phyloP scores from a whole-genome alignment of 345 rosid genomes.

The Sonneratia caseolaris region DNA sequence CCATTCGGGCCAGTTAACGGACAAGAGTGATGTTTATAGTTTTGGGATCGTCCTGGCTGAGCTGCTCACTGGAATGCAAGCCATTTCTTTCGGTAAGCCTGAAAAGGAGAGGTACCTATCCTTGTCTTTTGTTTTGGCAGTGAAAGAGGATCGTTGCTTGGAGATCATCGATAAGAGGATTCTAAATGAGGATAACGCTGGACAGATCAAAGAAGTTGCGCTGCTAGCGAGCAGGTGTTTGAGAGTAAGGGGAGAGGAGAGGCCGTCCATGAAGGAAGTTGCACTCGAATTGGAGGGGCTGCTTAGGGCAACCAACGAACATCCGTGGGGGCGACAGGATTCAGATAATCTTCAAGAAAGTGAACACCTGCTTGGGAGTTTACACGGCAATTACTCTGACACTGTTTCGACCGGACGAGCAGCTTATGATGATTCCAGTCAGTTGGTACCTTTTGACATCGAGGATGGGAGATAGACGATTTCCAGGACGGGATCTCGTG shows the following conservation, averaged over 20 bases:
- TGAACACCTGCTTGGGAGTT: background rate
- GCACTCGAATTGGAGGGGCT: conserved; percentile 17
- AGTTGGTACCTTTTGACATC: too few species aligned
- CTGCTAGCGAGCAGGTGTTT: conserved; percentile 19
- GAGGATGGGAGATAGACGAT: too few species aligned
- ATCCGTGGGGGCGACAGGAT: background rate
- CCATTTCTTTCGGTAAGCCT: conserved; percentile 12
- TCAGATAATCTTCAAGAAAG: background rate
- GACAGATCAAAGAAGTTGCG: conserved; percentile 18
- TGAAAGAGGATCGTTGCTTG: conserved; percentile 13
- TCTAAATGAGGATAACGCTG: background rate
- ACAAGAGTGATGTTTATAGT: conserved; percentile 42
- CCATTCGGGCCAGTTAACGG: conserved; percentile 17
- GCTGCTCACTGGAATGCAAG: conserved; percentile 28
- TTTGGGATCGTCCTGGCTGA: conserved; percentile 37
- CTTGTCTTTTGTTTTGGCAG: conserved; percentile 17
- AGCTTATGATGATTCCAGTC: too few species aligned
- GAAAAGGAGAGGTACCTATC: conserved; percentile 24
- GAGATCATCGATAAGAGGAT: conserved; percentile 18
- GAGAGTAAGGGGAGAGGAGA: conserved; percentile 23
- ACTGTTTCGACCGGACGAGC: too few species aligned
- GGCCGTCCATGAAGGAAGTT: conserved; percentile 31
- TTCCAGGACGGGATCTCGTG: too few species aligned
- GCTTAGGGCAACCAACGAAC: background rate
- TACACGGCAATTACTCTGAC: too few species aligned